Conservation (phyloP, 768 basidiomycete genomes). For the Tephrocybe sp. region DNA sequence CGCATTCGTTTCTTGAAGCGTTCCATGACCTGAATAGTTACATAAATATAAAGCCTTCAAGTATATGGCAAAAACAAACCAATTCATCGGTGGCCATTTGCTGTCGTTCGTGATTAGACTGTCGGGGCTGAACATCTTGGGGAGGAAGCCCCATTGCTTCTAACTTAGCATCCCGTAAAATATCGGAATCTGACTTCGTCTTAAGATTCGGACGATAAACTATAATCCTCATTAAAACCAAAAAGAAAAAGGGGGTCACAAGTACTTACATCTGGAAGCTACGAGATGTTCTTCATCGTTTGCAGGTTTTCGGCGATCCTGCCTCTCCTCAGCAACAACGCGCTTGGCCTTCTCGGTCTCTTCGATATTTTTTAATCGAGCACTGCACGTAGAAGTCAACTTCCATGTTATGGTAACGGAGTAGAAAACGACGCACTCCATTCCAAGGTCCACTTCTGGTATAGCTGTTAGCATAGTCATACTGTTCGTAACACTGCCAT, state of each 20-base stretch:
- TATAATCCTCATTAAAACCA: slow-evolving; percentile 27
- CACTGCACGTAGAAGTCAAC: slow-evolving; percentile 42
- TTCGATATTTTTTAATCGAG: slow-evolving; percentile 92
- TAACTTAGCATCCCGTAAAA: slow-evolving; percentile 83
- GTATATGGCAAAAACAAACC: slow-evolving; percentile 41
- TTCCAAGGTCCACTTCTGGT: slow-evolving; percentile 96
- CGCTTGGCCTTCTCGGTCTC: slow-evolving; percentile 97
- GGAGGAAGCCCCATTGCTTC: slow-evolving; percentile 80
- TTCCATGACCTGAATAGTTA: slow-evolving; percentile 76
- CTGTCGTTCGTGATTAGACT: slow-evolving; percentile 53
- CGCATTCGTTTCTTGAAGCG: slow-evolving; percentile 97
- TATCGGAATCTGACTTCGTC: slow-evolving; percentile 85
- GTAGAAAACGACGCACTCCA: slow-evolving; percentile 74
- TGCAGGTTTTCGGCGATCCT: slow-evolving; percentile 51
- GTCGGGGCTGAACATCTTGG: slow-evolving; percentile 47
- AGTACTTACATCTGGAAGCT: slow-evolving; percentile 83
- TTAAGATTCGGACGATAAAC: slow-evolving; percentile 85
- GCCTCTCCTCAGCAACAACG: slow-evolving; percentile 71
- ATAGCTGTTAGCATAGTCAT: slow-evolving; percentile 97
- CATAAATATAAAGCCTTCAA: not conserved
- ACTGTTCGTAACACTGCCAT: slow-evolving; percentile 92
- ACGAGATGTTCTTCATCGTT: slow-evolving; percentile 83
- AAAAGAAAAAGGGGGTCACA: not conserved
- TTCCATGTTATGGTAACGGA: not conserved
- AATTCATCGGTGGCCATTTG: slow-evolving; percentile 92